Evolutionary conservation across 2,329 filamentous ascomycete species (phyloP).

Genomic region (Cytospora piceicola): DNA sequence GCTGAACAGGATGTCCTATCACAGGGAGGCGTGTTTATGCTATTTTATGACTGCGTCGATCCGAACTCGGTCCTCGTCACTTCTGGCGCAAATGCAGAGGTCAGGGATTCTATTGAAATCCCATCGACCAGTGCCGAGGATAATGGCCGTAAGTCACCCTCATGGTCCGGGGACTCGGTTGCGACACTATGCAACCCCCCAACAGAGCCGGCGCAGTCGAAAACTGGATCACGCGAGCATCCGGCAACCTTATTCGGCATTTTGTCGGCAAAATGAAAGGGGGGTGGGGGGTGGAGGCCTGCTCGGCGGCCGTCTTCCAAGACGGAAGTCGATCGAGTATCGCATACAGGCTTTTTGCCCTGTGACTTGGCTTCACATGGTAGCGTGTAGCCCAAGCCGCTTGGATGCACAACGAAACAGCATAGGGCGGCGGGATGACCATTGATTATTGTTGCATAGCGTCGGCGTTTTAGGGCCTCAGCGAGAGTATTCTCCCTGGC

Average conservation of each 20-base stretch:
- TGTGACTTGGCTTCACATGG: background rate
- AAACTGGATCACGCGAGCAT: background rate
- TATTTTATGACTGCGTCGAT: slow-evolving; percentile 86
- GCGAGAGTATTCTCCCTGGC: background rate
- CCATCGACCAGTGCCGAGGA: background rate
- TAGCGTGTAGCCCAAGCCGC: background rate
- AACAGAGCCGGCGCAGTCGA: background rate
- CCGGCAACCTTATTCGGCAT: slow-evolving; percentile 21
- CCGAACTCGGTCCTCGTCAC: slow-evolving; percentile 48
- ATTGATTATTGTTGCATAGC: slow-evolving; percentile 35
- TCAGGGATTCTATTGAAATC: background rate
- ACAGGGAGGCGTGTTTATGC: slow-evolving; percentile 90
- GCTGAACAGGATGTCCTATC: slow-evolving; percentile 73
- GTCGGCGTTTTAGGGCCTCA: slow-evolving; percentile 35
- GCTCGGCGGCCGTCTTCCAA: background rate
- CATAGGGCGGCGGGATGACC: background rate
- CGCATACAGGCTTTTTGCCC: background rate
- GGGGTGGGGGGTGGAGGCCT: too few species aligned
- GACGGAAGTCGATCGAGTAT: background rate
- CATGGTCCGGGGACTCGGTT: slow-evolving; percentile 18
- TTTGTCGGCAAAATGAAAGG: slow-evolving; percentile 1
- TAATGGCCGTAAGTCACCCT: slow-evolving; percentile 4
- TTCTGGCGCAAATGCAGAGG: slow-evolving; percentile 1
- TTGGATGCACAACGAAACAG: background rate
- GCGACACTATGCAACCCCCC: slow-evolving; percentile 21